Conservation (phyloP, 2,329 filamentous ascomycete genomes). For the Neopestalotiopsis sp. region DNA sequence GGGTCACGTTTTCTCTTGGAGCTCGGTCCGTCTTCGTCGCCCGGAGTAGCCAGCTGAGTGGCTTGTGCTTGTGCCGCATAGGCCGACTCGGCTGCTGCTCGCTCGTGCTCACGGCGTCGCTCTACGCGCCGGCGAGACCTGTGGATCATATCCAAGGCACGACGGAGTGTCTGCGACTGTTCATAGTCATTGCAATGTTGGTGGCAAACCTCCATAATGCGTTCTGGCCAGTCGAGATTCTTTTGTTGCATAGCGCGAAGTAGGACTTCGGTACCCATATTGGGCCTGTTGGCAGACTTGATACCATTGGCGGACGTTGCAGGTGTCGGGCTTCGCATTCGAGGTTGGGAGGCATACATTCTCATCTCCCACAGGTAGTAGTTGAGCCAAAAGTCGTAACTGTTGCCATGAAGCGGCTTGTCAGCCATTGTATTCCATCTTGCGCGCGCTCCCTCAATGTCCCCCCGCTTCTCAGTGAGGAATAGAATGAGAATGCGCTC, state of each 20-base stretch:
- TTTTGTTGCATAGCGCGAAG: constrained; percentile 69
- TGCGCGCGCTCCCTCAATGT: constrained; percentile 76
- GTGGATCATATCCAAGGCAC: constrained; percentile 75
- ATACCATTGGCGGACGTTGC: constrained; percentile 50
- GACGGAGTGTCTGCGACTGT: constrained; percentile 74
- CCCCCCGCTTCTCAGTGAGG: constrained; percentile 81
- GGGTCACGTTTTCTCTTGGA: constrained; percentile 79
- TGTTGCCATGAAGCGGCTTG: constrained; percentile 71
- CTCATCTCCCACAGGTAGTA: constrained; percentile 94
- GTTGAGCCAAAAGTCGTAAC: constrained; percentile 91
- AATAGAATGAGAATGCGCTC: constrained; percentile 94
- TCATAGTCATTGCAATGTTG: constrained; percentile 92
- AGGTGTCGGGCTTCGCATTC: constrained; percentile 58
- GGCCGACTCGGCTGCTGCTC: constrained; percentile 61
- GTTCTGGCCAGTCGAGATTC: constrained; percentile 78
- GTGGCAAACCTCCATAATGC: constrained; percentile 74
- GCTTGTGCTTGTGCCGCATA: constrained; percentile 46
- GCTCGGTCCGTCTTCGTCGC: constrained; percentile 42
- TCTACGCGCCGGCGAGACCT: constrained; percentile 69
- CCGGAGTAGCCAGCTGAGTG: constrained; percentile 42
- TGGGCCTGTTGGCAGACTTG: constrained; percentile 67
- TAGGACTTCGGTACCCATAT: constrained; percentile 77
- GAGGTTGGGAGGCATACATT: constrained; percentile 56
- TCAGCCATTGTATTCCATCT: constrained; percentile 76
- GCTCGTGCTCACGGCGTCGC: constrained; percentile 70